Conservation (phyloP, 257 asterid species). For the Solanum pinnatisectum region DNA sequence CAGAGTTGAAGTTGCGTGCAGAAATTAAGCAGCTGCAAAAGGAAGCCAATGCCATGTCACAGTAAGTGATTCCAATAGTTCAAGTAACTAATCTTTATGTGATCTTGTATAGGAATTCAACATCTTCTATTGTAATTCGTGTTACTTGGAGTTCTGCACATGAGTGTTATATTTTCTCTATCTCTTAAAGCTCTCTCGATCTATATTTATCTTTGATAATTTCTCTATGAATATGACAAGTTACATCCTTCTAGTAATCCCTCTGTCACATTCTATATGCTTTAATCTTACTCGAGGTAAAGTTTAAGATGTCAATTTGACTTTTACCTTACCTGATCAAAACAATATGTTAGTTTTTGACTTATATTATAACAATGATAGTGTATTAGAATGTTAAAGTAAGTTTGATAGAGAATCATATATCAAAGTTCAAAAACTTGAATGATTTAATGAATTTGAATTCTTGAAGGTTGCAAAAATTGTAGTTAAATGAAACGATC, state of each 20-base stretch:
- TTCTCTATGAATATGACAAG: neutral
- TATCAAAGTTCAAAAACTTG: neutral
- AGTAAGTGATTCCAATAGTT: conserved; percentile 32
- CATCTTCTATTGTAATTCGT: neutral
- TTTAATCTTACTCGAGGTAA: neutral
- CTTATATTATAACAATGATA: neutral
- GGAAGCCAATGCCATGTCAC: conserved; percentile 70
- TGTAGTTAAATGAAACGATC: neutral
- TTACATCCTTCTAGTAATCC: neutral
- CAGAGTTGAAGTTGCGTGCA: conserved; percentile 40
- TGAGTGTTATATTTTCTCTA: neutral
- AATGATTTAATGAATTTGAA: neutral
- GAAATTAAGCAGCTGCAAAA: conserved; percentile 68
- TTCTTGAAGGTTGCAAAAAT: neutral
- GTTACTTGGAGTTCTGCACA: neutral
- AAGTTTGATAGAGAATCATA: neutral
- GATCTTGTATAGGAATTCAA: neutral
- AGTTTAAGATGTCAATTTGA: neutral
- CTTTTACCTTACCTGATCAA: neutral
- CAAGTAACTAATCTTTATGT: neutral
- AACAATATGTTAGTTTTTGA: neutral
- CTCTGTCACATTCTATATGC: neutral
- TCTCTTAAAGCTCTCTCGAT: neutral
- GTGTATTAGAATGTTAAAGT: neutral
- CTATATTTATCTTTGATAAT: neutral